phyloP scores from a whole-genome alignment of 495 filamentous ascomycete genomes.

The Chaetomium fimeti region DNA sequence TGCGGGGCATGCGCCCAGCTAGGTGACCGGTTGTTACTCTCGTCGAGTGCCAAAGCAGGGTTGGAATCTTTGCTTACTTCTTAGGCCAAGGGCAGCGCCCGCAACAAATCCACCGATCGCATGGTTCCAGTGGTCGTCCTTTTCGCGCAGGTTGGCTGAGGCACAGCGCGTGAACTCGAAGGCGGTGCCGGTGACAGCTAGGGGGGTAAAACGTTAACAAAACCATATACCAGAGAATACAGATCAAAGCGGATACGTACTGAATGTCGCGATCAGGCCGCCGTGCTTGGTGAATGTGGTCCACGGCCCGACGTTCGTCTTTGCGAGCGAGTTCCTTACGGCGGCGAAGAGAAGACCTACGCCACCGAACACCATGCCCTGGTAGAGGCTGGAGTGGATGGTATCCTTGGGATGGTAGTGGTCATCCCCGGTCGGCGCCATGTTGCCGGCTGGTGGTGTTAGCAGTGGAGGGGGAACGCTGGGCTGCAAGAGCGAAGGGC shows the following conservation, averaged over 20 bases:
- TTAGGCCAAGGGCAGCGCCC: conserved; percentile 42
- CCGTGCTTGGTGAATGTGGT: conserved; percentile 68
- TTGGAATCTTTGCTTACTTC: conserved; percentile 33
- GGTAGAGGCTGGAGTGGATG: conserved; percentile 61
- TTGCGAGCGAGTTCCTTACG: conserved; percentile 79
- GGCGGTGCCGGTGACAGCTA: conserved; percentile 76
- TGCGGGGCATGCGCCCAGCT: conserved; percentile 72
- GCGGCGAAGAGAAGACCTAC: conserved; percentile 71
- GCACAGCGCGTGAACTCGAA: conserved; percentile 66
- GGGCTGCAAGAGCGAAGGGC: conserved; percentile 1
- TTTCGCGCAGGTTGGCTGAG: conserved; percentile 48
- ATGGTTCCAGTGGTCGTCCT: conserved; percentile 43
- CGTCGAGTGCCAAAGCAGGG: not conserved
- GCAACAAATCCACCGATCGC: conserved; percentile 42
- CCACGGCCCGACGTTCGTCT: conserved; percentile 71
- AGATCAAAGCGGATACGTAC: conserved; percentile 32
- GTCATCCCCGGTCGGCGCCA: conserved; percentile 42
- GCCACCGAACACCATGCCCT: conserved; percentile 61
- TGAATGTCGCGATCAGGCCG: conserved; percentile 39
- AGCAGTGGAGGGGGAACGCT: conserved; percentile 14
- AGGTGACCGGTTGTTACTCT: conserved; percentile 3
- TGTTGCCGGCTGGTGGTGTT: conserved; percentile 50
- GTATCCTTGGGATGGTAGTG: conserved; percentile 78
- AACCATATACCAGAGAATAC: not conserved
- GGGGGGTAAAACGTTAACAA: conserved; percentile 30